Conservation (phyloP, 2,329 filamentous ascomycete genomes). For the Colletotrichum coccodes region DNA sequence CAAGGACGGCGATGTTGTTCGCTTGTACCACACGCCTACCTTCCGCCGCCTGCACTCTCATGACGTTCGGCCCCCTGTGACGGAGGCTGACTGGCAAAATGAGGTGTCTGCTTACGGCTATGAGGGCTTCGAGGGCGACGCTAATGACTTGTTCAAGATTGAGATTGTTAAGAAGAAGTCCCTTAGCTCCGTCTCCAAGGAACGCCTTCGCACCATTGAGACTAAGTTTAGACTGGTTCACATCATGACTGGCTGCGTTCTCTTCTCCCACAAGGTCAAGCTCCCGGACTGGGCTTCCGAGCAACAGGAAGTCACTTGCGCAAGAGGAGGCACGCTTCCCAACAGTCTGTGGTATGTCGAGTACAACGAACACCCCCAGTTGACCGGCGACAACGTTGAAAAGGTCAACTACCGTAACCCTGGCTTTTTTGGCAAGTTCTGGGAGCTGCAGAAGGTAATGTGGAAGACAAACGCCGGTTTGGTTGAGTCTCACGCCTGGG, state of each 20-base stretch:
- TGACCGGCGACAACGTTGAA: conserved; percentile 76
- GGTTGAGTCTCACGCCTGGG: conserved; percentile 97
- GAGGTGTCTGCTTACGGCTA: conserved; percentile 98
- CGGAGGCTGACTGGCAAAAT: conserved; percentile 92
- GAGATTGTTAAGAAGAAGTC: conserved; percentile 95
- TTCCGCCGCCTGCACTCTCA: conserved; percentile 95
- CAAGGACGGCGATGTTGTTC: conserved; percentile 82
- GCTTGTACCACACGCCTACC: conserved; percentile 85
- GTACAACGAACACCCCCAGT: conserved; percentile 83
- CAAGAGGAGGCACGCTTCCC: conserved; percentile 87
- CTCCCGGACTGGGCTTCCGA: conserved; percentile 97
- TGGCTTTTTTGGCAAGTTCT: conserved; percentile 97
- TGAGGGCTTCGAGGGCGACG: conserved; percentile 95
- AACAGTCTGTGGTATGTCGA: conserved; percentile 99
- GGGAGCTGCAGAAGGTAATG: conserved; percentile 97
- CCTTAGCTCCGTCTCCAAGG: conserved; percentile 80
- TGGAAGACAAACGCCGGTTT: conserved; percentile 98
- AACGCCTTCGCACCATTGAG: conserved; percentile 90
- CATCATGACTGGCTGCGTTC: conserved; percentile 93
- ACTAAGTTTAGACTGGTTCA: conserved; percentile 97
- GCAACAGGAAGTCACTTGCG: conserved; percentile 99
- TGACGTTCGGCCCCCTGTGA: conserved; percentile 87
- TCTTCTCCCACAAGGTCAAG: conserved; percentile 99
- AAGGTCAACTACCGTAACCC: conserved; percentile 97
- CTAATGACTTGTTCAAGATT: conserved; percentile 94